Percentiles rank a stretch among this genome's conserved stretches.
These are phyloP conservation scores for Alopecurus myosuroides DNA, from an alignment of 176 grass and related monocot genomes.

Conservation along the genomic window DNA sequence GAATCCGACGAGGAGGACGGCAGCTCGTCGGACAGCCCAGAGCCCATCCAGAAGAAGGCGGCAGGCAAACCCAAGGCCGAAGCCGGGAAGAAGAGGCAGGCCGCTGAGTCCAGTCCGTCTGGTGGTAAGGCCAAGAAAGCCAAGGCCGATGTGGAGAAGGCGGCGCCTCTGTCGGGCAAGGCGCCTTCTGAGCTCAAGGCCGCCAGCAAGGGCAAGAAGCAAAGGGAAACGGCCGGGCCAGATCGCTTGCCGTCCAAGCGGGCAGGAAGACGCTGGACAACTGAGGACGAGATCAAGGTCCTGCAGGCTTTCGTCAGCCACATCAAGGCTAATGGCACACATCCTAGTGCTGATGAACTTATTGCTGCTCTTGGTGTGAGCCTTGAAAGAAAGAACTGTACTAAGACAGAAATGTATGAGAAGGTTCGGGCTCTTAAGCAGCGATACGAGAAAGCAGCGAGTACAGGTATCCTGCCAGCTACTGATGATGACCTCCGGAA, in stretches of 20 bases:
- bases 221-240: background rate
- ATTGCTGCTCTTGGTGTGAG: background rate
- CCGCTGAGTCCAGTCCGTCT: background rate
- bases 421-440: conserved; percentile 4
- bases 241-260: background rate
- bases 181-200: background rate
- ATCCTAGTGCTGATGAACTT: background rate
- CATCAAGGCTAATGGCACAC: background rate
- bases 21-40: background rate
- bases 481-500: conserved; percentile 14
- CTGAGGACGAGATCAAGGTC: conserved; percentile 18
- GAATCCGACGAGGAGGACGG: background rate
- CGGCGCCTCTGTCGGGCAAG: background rate
- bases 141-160: background rate
- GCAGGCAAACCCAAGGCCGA: background rate
- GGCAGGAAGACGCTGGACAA: background rate
- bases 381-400: conserved; percentile 10
- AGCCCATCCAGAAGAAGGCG: background rate
- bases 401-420: background rate
- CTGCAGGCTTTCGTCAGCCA: conserved; percentile 10
- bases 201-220: background rate
- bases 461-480: background rate
- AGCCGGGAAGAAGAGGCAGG: conserved; percentile 20
- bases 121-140: conserved; percentile 29
- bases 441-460: background rate